phyloP scores from a whole-genome alignment of 2,329 filamentous ascomycete genomes.

The Diplodia mutila region DNA sequence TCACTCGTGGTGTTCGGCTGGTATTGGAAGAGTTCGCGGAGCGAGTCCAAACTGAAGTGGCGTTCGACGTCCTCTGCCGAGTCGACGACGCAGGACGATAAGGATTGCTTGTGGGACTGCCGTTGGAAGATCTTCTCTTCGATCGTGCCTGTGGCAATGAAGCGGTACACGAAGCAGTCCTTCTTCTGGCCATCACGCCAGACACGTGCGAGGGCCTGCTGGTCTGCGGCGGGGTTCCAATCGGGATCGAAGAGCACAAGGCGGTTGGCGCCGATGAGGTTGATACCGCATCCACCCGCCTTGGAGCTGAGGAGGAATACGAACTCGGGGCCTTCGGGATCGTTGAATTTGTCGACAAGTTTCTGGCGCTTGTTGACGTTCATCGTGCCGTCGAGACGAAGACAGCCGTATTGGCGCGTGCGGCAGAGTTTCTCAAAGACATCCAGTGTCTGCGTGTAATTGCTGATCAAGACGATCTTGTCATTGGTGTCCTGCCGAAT shows the following conservation, averaged over 20 bases:
- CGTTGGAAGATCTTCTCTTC: slow-evolving; percentile 99
- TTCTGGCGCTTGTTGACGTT: slow-evolving; percentile 97
- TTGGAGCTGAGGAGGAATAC: slow-evolving; percentile 97
- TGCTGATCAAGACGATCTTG: slow-evolving; percentile 98
- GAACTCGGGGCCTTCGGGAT: slow-evolving; percentile 86
- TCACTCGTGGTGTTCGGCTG: slow-evolving; percentile 82
- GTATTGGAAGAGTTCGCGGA: slow-evolving; percentile 94
- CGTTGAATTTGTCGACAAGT: slow-evolving; percentile 96
- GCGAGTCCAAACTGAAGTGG: slow-evolving; percentile 88
- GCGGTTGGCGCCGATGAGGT: slow-evolving; percentile 91
- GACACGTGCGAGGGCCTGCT: slow-evolving; percentile 94
- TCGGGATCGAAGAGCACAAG: slow-evolving; percentile 91
- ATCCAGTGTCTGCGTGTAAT: slow-evolving; percentile 95
- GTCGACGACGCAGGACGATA: slow-evolving; percentile 96
- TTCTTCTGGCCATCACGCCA: slow-evolving; percentile 99
- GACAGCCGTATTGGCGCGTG: slow-evolving; percentile 77
- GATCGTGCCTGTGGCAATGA: slow-evolving; percentile 96
- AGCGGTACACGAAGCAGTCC: slow-evolving; percentile 99
- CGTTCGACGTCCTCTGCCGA: slow-evolving; percentile 95
- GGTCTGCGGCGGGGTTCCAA: slow-evolving; percentile 97
- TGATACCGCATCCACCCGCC: slow-evolving; percentile 94
- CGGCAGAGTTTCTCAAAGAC: slow-evolving; percentile 92
- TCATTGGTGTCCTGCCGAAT: slow-evolving; percentile 97
- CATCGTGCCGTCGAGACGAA: slow-evolving; percentile 96
- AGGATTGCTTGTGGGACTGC: slow-evolving; percentile 95